Conservation (phyloP, 768 basidiomycete species). For the Tylopilus intermedius region DNA sequence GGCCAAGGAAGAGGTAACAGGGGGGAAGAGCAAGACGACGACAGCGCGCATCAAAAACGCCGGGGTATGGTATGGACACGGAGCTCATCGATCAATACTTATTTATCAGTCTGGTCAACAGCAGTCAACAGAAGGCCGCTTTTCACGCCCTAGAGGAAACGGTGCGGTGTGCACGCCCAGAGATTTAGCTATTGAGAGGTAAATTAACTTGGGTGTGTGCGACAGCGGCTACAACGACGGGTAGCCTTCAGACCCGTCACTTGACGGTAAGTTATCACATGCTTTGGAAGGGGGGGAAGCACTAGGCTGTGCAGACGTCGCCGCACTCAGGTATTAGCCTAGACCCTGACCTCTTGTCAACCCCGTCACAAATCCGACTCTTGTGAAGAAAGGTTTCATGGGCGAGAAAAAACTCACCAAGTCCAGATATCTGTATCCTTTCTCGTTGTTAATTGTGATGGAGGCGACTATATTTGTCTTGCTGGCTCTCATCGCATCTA, state of each 20-base stretch:
- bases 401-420: slow-evolving; percentile 12
- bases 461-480: slow-evolving; percentile 26
- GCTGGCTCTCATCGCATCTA: slow-evolving; percentile 19
- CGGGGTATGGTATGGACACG: background rate
- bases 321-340: slow-evolving; percentile 7
- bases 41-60: slow-evolving; percentile 1
- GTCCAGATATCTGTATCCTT: slow-evolving; percentile 21
- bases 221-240: slow-evolving; percentile 13
- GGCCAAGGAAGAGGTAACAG: background rate
- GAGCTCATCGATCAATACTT: slow-evolving; percentile 13
- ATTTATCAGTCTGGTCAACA: slow-evolving; percentile 19
- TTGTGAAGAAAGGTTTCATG: background rate
- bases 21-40: background rate
- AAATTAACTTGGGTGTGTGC: slow-evolving; percentile 23
- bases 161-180: slow-evolving; percentile 1
- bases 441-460: slow-evolving; percentile 31
- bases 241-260: slow-evolving; percentile 9
- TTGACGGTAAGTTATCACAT: slow-evolving; percentile 11
- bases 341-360: slow-evolving; percentile 10
- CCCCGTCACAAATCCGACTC: slow-evolving; percentile 5
- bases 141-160: slow-evolving; percentile 13
- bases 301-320: slow-evolving; percentile 3
- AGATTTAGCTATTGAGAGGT: slow-evolving; percentile 24
- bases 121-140: slow-evolving; percentile 13
- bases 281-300: too few relatives aligned